phyloP scores from a whole-genome alignment of 2,329 filamentous ascomycete genomes.

The Bipolaris zeicola region DNA sequence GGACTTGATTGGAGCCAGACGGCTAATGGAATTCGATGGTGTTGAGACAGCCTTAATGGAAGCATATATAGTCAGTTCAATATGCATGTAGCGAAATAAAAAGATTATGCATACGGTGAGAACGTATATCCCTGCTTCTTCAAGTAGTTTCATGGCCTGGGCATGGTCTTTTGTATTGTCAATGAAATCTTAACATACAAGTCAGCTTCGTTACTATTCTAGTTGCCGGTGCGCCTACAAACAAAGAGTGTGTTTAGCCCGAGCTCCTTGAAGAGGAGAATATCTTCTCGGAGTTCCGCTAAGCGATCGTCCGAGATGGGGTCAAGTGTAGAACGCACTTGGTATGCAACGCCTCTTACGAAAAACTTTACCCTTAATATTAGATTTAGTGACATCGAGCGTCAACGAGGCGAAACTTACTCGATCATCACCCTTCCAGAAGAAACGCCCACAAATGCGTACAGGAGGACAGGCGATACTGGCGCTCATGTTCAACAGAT shows the following conservation, averaged over 20 bases:
- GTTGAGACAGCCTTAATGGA: conserved; percentile 1
- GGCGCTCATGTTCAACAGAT: background rate
- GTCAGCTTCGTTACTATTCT: background rate
- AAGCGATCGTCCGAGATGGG: background rate
- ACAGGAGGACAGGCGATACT: background rate
- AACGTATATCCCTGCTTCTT: conserved; percentile 20
- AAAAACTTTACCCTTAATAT: background rate
- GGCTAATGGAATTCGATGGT: conserved; percentile 10
- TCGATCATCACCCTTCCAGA: background rate
- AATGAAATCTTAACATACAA: conserved; percentile 5
- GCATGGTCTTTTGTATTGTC: conserved; percentile 14
- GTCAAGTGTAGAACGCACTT: background rate
- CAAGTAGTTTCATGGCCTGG: conserved; percentile 17
- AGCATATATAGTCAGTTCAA: background rate
- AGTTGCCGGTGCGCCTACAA: conserved; percentile 4
- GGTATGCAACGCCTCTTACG: background rate
- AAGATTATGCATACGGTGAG: background rate
- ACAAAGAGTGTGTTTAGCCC: conserved; percentile 16
- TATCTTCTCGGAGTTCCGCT: conserved; percentile 10
- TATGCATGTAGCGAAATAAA: background rate
- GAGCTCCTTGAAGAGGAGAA: conserved; percentile 15
- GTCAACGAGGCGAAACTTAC: background rate
- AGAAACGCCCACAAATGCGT: background rate
- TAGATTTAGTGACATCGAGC: background rate
- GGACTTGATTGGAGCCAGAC: conserved; percentile 10